Evolutionary conservation across 305 asterid species (phyloP).

Genomic region (Ajuga reptans): DNA sequence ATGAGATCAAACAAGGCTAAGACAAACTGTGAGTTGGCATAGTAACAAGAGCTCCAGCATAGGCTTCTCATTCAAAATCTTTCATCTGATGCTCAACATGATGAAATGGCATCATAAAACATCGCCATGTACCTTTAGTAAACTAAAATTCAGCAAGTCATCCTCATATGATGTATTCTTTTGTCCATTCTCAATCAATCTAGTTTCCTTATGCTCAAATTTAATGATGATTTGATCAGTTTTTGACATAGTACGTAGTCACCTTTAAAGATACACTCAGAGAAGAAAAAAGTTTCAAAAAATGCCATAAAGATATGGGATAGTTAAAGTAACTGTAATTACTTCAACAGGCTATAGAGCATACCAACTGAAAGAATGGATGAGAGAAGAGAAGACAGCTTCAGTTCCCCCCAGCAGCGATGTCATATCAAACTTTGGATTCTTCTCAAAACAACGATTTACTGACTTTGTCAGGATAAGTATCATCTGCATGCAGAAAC

Average conservation of each 20-base stretch:
- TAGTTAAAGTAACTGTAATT: not conserved
- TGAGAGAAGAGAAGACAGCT: conserved; percentile 81
- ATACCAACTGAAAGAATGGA: conserved; percentile 94
- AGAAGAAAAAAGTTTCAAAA: not conserved
- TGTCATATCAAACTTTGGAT: conserved; percentile 93
- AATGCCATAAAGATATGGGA: not conserved
- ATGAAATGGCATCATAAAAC: not conserved
- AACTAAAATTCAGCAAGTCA: too few species aligned
- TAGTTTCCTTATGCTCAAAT: not conserved
- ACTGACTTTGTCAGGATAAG: conserved; percentile 94
- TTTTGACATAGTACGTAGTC: not conserved
- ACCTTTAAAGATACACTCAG: not conserved
- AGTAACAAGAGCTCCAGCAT: not conserved
- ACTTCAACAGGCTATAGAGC: conserved; percentile 19
- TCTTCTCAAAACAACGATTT: conserved; percentile 91
- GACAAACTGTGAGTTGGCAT: not conserved
- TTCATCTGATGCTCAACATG: conserved; percentile 2
- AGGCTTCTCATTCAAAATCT: not conserved
- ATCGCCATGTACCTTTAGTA: too few species aligned
- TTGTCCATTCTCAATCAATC: too few species aligned
- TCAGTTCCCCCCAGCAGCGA: conserved; percentile 98
- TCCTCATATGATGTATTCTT: too few species aligned
- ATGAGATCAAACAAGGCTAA: not conserved
- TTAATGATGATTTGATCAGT: conserved; percentile 2
- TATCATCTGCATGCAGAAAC: conserved; percentile 66